Evolutionary conservation across 257 asterid genomes (phyloP).

Genomic region (Solanum appendiculatum): DNA sequence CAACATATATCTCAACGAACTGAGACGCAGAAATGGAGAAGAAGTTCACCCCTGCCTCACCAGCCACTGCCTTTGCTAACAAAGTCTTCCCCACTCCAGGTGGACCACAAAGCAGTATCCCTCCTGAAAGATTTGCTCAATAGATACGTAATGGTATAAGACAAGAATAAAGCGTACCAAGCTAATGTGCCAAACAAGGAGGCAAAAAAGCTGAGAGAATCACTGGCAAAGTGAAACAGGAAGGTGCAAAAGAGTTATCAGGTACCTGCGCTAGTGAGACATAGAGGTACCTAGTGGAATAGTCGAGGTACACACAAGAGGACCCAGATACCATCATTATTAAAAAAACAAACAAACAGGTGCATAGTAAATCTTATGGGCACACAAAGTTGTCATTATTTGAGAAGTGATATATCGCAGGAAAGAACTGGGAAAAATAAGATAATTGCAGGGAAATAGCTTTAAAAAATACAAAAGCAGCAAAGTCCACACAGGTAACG

Average conservation of each 20-base stretch:
- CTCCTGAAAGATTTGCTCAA: constrained; percentile 44
- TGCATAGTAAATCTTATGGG: not conserved
- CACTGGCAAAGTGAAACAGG: not conserved
- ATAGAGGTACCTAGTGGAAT: not conserved
- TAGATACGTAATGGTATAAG: constrained; percentile 1
- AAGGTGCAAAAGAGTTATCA: not conserved
- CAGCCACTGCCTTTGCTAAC: constrained; percentile 96
- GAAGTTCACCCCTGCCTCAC: constrained; percentile 99
- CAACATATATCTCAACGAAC: constrained; percentile 94
- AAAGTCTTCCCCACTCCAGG: constrained; percentile 99
- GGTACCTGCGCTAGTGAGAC: not conserved
- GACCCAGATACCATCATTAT: not conserved
- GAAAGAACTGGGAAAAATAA: not conserved
- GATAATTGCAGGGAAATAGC: not conserved
- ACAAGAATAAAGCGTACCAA: not conserved
- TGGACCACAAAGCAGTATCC: constrained; percentile 97
- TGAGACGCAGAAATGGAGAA: constrained; percentile 98
- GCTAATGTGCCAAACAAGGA: not conserved
- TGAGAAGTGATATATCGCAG: not conserved
- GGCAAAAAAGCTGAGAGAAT: not conserved
- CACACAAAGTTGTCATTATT: not conserved
- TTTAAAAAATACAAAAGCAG: not conserved
- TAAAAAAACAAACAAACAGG: not conserved
- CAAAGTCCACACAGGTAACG: not conserved
- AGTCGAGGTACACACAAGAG: not conserved